A percentile compares a stretch with the other conserved stretches of the same genome.
Conservation (phyloP, 192 early-diverging fungal genomes). For the Haplosporangium gracile region DNA sequence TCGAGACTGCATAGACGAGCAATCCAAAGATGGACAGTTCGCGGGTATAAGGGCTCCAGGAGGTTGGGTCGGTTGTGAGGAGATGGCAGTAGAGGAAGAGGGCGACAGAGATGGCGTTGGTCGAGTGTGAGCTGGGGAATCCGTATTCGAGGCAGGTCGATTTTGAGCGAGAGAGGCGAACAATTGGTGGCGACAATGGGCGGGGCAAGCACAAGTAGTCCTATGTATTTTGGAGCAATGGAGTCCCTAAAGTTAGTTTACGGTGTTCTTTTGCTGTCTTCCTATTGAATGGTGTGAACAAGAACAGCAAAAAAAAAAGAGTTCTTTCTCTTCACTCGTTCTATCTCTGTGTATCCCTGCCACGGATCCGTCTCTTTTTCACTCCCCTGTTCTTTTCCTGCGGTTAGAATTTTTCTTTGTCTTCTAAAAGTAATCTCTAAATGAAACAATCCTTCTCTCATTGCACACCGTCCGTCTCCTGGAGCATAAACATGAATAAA, state of each 20-base stretch:
- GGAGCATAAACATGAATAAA: background rate
- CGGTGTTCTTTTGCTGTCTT: background rate
- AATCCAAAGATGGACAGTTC: slow-evolving; percentile 54
- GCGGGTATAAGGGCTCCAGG: slow-evolving; percentile 58
- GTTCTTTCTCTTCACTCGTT: background rate
- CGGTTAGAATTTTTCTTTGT: background rate
- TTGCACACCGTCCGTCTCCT: background rate
- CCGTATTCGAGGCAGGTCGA: slow-evolving; percentile 88
- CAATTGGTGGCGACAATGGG: slow-evolving; percentile 84
- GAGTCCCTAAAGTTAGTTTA: background rate
- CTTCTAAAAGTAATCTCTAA: background rate
- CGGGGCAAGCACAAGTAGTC: slow-evolving; percentile 90
- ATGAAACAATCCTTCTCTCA: background rate
- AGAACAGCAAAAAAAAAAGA: background rate
- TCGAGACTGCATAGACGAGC: slow-evolving; percentile 67
- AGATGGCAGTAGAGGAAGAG: slow-evolving; percentile 64
- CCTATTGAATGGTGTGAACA: background rate
- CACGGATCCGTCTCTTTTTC: background rate
- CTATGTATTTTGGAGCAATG: slow-evolving; percentile 48
- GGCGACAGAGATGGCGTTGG: slow-evolving; percentile 85
- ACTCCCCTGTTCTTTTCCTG: background rate
- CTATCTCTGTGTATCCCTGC: background rate
- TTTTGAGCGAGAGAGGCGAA: slow-evolving; percentile 75
- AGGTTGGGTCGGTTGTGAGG: slow-evolving; percentile 56
- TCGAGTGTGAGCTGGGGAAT: slow-evolving; percentile 91